Percentiles rank a stretch among this genome's conserved stretches.
phyloP scores from a whole-genome alignment of 257 asterid species.

The Solanum pennellii region DNA sequence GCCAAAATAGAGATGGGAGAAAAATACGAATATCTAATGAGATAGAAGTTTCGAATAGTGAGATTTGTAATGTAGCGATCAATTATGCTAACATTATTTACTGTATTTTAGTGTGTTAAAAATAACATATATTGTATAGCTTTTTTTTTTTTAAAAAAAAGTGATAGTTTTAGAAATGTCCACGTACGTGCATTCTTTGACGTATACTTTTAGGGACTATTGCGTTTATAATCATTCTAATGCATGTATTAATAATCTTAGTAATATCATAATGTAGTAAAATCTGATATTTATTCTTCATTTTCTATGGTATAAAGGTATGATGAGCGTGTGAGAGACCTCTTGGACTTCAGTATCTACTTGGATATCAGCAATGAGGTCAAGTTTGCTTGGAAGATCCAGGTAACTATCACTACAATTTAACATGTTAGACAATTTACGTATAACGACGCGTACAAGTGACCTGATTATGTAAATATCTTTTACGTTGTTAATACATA shows the following conservation, averaged over 20 bases:
- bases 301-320: constrained; percentile 31
- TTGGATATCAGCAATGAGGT: constrained; percentile 95
- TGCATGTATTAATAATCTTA: neutral
- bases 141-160: fast-evolving
- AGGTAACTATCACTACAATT: neutral
- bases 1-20: no score
- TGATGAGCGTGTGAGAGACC: constrained; percentile 89
- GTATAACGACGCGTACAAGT: neutral
- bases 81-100: neutral
- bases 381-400: constrained; percentile 88
- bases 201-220: neutral
- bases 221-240: neutral
- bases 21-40: neutral
- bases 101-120: neutral
- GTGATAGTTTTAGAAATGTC: neutral
- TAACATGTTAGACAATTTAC: neutral
- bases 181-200: neutral
- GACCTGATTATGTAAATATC: neutral
- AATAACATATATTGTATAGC: neutral
- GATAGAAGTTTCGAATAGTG: neutral
- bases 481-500: neutral
- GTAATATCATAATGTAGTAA: neutral
- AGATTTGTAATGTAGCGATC: neutral
- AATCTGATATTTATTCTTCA: neutral
- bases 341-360: constrained; percentile 94